phyloP scores from a whole-genome alignment of 306 rosid genomes.

The Sicyos baderoa region DNA sequence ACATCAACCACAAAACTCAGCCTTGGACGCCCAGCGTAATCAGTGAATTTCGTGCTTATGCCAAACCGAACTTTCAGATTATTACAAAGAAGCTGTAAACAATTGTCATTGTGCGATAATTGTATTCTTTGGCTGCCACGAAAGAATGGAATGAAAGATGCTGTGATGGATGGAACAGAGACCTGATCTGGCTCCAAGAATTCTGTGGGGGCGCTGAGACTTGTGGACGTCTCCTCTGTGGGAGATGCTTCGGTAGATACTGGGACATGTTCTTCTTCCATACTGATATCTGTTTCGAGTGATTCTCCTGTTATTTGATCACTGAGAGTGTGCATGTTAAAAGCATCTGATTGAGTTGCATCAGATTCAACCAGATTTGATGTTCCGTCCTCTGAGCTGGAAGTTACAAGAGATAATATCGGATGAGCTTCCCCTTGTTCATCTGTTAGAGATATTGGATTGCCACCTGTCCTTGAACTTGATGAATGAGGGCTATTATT shows the following conservation, averaged over 20 bases:
- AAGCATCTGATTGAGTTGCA: slow-evolving; percentile 29
- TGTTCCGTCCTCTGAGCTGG: slow-evolving; percentile 20
- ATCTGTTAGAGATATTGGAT: slow-evolving; percentile 27
- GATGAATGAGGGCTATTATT: slow-evolving; percentile 17
- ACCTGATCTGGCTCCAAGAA: slow-evolving; percentile 53
- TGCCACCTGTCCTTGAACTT: slow-evolving; percentile 26
- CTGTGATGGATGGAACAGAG: slow-evolving; percentile 44
- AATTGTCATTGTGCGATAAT: slow-evolving; percentile 48
- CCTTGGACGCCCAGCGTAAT: slow-evolving; percentile 64
- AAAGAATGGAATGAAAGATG: slow-evolving; percentile 39
- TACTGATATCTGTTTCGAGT: slow-evolving; percentile 28
- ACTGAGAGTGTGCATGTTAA: slow-evolving; percentile 32
- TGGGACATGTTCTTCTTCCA: slow-evolving; percentile 34
- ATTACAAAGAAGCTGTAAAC: slow-evolving; percentile 55
- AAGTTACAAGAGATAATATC: slow-evolving; percentile 32
- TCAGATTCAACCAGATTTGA: slow-evolving; percentile 27
- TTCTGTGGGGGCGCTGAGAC: slow-evolving; percentile 23
- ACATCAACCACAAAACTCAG: slow-evolving; percentile 60
- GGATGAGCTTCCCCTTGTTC: slow-evolving; percentile 44
- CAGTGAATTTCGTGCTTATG: slow-evolving; percentile 53
- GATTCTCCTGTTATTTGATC: slow-evolving; percentile 33
- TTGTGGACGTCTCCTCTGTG: slow-evolving; percentile 29
- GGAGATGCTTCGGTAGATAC: slow-evolving; percentile 33
- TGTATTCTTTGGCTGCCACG: slow-evolving; percentile 61
- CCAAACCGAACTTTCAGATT: slow-evolving; percentile 80